These are phyloP conservation scores for Emericellopsis cladophorae DNA, from an alignment of 2,329 filamentous ascomycete genomes.

Conservation along the genomic window DNA sequence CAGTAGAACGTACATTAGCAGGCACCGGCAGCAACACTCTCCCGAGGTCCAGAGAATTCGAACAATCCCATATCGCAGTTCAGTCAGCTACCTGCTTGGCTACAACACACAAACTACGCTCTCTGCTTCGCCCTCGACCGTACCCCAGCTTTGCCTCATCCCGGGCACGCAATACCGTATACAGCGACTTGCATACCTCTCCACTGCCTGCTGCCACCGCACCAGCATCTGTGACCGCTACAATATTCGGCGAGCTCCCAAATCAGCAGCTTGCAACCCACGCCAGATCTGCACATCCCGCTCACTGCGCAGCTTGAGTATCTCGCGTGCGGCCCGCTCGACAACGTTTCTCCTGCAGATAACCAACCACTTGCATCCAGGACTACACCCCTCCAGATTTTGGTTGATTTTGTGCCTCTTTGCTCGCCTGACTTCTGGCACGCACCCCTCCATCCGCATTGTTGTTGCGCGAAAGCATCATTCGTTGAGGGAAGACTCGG, in stretches of 20 bases:
- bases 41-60: not conserved
- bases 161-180: slow-evolving; percentile 5
- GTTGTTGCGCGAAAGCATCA: not conserved
- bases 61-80: not conserved
- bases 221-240: slow-evolving; percentile 9
- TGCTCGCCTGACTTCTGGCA: not conserved
- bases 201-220: slow-evolving; percentile 15
- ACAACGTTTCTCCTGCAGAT: slow-evolving; percentile 3
- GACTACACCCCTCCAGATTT: slow-evolving; percentile 1
- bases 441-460: not conserved
- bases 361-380: not conserved
- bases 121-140: not conserved
- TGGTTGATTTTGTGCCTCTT: not conserved
- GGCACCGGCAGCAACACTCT: slow-evolving; percentile 1
- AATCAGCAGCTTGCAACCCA: slow-evolving; percentile 5
- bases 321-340: slow-evolving; percentile 8
- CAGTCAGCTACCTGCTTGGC: not conserved
- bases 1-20: too few species aligned
- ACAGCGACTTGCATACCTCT: slow-evolving; percentile 18
- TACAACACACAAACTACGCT: not conserved
- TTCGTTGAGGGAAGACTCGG: not conserved
- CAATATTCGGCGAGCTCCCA: slow-evolving; percentile 7
- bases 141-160: not conserved
- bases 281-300: slow-evolving; percentile 5
- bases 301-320: slow-evolving; percentile 3